Evolutionary conservation across 192 early-diverging fungal species (phyloP).

Genomic region (Chytriomyces confervae): DNA sequence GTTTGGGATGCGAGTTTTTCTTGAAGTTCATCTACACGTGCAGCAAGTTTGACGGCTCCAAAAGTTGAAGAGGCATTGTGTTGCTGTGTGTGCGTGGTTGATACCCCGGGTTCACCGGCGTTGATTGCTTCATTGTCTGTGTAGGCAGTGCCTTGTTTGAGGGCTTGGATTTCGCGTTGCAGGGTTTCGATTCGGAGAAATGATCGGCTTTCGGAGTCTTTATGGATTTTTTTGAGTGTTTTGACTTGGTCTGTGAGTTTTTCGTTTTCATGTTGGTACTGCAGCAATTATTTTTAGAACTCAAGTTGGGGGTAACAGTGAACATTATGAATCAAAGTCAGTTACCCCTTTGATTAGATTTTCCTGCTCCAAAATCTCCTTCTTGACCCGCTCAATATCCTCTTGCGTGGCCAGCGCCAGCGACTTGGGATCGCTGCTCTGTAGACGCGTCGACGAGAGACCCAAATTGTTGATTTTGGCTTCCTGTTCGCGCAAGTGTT

Average conservation of each 20-base stretch:
- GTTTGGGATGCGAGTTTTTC: conserved; percentile 17
- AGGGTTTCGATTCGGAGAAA: conserved; percentile 34
- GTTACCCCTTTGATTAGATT: conserved; percentile 34
- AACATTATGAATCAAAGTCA: neutral
- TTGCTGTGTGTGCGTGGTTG: neutral
- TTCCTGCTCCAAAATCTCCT: conserved; percentile 40
- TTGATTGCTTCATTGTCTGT: neutral
- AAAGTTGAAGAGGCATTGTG: neutral
- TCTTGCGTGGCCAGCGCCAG: conserved; percentile 17
- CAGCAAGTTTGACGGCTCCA: conserved; percentile 19
- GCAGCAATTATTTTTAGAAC: neutral
- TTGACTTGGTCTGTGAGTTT: conserved; percentile 35
- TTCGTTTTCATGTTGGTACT: conserved; percentile 44
- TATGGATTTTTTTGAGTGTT: conserved; percentile 12
- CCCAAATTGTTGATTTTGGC: conserved; percentile 8
- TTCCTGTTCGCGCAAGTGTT: conserved; percentile 36
- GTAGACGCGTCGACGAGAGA: neutral
- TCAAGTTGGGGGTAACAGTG: conserved; percentile 3
- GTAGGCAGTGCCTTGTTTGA: neutral
- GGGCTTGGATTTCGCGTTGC: conserved; percentile 29
- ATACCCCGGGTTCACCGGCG: neutral
- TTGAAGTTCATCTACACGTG: conserved; percentile 23
- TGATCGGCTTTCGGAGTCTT: conserved; percentile 35
- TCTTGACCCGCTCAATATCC: conserved; percentile 21
- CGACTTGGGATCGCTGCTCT: neutral